Evolutionary conservation across 2,329 filamentous ascomycete genomes (phyloP).

Genomic region (Aspergillus pseudotamarii): DNA sequence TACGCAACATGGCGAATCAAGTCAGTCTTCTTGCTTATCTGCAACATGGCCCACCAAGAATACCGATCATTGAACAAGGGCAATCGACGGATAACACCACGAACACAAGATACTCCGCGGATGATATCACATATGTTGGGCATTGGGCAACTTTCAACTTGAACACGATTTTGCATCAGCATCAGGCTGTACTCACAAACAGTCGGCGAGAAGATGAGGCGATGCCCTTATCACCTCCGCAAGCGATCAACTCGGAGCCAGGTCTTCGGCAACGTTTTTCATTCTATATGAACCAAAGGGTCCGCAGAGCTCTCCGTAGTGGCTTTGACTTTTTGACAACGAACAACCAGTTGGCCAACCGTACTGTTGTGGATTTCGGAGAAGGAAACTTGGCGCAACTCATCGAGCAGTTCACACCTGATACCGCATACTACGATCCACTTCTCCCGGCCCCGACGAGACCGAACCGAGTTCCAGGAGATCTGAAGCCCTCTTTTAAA

Average conservation of each 20-base stretch:
- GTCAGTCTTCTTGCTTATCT: background rate
- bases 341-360: background rate
- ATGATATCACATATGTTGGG: background rate
- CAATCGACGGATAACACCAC: slow-evolving; percentile 2
- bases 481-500: slow-evolving; percentile 6
- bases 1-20: background rate
- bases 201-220: background rate
- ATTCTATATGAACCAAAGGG: background rate
- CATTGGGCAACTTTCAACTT: slow-evolving; percentile 2
- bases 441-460: background rate
- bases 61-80: background rate
- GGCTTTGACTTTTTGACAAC: background rate
- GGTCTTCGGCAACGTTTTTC: background rate
- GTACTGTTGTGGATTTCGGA: slow-evolving; percentile 4
- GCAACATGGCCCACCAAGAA: background rate
- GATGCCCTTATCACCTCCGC: background rate
- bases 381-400: slow-evolving; percentile 1
- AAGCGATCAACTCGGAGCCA: background rate
- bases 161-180: background rate
- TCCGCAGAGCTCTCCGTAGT: slow-evolving; percentile 6
- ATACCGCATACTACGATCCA: slow-evolving; percentile 7
- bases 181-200: background rate
- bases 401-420: slow-evolving; percentile 1
- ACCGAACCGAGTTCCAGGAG: slow-evolving; percentile 8
- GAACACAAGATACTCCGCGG: background rate